Percentiles rank a stretch among this genome's conserved stretches.
Conservation (phyloP, 2,329 filamentous ascomycete genomes). For the Phialocephala subalpina region DNA sequence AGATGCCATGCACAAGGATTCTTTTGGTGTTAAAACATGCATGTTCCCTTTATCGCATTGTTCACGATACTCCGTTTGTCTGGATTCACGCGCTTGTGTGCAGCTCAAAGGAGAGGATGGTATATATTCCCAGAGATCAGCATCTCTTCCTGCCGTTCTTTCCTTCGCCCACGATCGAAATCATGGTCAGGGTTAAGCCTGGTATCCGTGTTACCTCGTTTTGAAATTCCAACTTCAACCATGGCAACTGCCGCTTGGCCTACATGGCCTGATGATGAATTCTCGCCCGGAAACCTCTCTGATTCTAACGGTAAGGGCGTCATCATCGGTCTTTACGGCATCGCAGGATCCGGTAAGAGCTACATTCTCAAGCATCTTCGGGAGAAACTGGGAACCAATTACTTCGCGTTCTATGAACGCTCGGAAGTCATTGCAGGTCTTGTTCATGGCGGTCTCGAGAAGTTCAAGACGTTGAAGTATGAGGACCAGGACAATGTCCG, state of each 20-base stretch:
- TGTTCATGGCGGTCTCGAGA: conserved; percentile 54
- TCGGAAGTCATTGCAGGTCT: conserved; percentile 54
- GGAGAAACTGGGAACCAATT: conserved; percentile 41
- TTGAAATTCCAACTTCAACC: no score
- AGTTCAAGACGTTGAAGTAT: conserved; percentile 56
- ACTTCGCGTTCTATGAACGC: conserved; percentile 60
- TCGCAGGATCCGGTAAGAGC: conserved; percentile 63
- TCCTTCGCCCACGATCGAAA: neutral
- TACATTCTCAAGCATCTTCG: conserved; percentile 52
- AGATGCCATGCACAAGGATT: no score
- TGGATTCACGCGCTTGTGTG: neutral
- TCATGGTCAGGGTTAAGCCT: no score
- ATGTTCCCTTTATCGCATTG: neutral
- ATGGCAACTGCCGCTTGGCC: no score
- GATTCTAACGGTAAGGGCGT: no score
- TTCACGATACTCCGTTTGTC: neutral
- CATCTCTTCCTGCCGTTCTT: neutral
- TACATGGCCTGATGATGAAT: no score
- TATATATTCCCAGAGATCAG: neutral
- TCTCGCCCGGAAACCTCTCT: no score
- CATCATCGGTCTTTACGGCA: conserved; percentile 62
- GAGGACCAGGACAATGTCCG: conserved; percentile 45
- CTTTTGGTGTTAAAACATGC: neutral
- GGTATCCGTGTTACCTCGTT: no score
- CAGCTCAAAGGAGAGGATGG: neutral